Evolutionary conservation across 2,329 filamentous ascomycete genomes (phyloP).

Genomic region (Colletotrichum ledebouriae): DNA sequence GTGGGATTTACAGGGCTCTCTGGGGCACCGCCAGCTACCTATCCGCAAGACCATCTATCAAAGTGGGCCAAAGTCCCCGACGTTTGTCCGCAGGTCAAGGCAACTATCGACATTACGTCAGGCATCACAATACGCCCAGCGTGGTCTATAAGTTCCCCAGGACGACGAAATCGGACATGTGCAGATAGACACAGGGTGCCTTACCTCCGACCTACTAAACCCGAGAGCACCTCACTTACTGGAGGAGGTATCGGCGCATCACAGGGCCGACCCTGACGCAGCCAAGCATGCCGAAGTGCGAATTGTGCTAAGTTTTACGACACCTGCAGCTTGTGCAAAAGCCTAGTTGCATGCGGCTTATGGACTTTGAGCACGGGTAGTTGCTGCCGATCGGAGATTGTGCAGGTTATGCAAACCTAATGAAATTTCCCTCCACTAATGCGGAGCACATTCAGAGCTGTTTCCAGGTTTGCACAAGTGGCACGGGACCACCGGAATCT

Average conservation of each 20-base stretch:
- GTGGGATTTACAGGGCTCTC: not conserved
- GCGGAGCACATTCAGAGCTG: not conserved
- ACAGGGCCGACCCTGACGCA: slow-evolving; percentile 26
- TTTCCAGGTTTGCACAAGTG: not conserved
- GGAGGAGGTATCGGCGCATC: not conserved
- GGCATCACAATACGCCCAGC: too few relatives aligned
- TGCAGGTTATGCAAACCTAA: slow-evolving; percentile 23
- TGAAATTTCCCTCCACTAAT: not conserved
- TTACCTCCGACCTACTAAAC: slow-evolving; percentile 4
- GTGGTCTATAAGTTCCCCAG: not conserved
- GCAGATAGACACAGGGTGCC: slow-evolving; percentile 26
- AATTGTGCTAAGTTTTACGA: slow-evolving; percentile 26
- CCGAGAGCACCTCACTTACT: too few relatives aligned
- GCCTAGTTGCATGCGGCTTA: slow-evolving; percentile 28
- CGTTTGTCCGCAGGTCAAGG: not conserved
- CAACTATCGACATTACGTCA: not conserved
- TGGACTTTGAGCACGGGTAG: slow-evolving; percentile 17
- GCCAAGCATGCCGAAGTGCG: slow-evolving; percentile 27
- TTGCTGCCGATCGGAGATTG: not conserved
- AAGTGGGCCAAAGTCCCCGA: slow-evolving; percentile 11
- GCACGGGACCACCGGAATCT: not conserved
- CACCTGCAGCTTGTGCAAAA: slow-evolving; percentile 35
- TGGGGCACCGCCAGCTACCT: not conserved
- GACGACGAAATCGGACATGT: not conserved
- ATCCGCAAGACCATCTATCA: slow-evolving; percentile 1